Percentiles rank a stretch among this genome's conserved stretches.
Conservation (phyloP, 371 early-diverging fungal species). For the Syncephalis fuscata region DNA sequence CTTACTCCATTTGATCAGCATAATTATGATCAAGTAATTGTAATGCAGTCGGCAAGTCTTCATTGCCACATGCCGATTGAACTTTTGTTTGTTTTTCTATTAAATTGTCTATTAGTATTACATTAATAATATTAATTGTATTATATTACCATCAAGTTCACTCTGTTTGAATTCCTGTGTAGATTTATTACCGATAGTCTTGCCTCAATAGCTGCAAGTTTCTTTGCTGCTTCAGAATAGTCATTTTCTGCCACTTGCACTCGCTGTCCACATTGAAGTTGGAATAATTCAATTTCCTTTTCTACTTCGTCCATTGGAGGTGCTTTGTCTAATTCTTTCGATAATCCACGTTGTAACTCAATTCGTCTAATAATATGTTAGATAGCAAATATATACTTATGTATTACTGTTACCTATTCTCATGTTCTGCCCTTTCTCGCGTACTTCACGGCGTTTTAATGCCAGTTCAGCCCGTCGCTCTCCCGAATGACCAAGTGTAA, state of each 20-base stretch:
- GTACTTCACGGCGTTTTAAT: no score
- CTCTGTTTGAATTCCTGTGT: neutral
- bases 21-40: neutral
- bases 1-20: neutral
- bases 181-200: neutral
- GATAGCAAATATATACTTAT: no score
- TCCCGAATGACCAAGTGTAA: no score
- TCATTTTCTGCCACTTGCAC: neutral
- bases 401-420: no score
- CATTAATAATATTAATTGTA: neutral
- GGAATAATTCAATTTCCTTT: no score
- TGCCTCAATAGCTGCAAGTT: neutral
- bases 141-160: neutral
- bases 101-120: neutral
- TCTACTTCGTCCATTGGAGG: no score
- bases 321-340: no score
- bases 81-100: neutral
- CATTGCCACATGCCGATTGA: conserved; percentile 1
- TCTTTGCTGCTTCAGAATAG: neutral
- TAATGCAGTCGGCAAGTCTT: neutral
- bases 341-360: no score
- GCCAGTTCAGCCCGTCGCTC: no score
- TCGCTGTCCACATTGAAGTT: no score
- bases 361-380: no score
- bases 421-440: no score